Evolutionary conservation across 2,329 filamentous ascomycete genomes (phyloP).

Genomic region (Diatrype stigma): DNA sequence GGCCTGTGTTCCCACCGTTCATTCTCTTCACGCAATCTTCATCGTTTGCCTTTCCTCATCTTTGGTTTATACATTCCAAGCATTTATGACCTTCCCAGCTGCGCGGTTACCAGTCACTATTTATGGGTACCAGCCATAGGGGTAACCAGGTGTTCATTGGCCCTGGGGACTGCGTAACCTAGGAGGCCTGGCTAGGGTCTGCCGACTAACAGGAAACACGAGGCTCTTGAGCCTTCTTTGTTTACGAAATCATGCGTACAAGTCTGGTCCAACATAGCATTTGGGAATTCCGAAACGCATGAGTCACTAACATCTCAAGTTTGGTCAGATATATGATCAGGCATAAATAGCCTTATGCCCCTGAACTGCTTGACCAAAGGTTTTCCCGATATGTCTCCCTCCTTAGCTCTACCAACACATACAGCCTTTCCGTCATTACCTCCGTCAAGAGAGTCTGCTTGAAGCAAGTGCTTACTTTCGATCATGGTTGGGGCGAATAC

Average conservation of each 20-base stretch:
- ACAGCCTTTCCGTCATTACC: neutral
- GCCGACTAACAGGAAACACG: neutral
- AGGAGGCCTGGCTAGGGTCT: neutral
- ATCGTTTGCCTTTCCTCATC: neutral
- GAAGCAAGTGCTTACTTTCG: neutral
- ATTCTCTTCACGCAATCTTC: neutral
- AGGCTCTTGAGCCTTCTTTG: neutral
- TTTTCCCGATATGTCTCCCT: neutral
- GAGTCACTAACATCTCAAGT: neutral
- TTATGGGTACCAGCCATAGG: neutral
- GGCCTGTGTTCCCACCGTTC: neutral
- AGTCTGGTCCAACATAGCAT: neutral
- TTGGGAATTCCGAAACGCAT: neutral
- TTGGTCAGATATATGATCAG: neutral
- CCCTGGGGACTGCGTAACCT: neutral
- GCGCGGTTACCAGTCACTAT: neutral
- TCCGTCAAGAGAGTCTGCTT: neutral
- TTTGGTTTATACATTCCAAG: neutral
- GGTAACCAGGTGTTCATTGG: neutral
- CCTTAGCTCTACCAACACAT: neutral
- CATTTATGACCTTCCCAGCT: neutral
- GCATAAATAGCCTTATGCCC: neutral
- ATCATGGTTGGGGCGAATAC: neutral
- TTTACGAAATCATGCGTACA: neutral
- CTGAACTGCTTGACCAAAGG: neutral